These are phyloP conservation scores for Bruguiera sexangula DNA, from an alignment of 345 rosid genomes.

Conservation along the genomic window DNA sequence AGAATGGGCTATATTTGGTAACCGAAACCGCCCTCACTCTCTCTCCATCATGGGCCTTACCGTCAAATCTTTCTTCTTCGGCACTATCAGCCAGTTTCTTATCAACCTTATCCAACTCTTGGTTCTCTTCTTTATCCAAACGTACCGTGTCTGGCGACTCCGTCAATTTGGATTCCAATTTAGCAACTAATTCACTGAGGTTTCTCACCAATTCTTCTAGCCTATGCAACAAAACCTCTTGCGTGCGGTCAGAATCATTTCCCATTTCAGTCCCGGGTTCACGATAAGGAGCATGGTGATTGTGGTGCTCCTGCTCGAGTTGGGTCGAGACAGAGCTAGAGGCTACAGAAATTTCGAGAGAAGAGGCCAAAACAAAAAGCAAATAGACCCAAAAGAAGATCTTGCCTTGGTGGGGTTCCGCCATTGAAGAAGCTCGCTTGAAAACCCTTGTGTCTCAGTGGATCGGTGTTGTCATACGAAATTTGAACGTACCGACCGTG, in stretches of 20 bases:
- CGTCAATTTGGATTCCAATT: slow-evolving; percentile 50
- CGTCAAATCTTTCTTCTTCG: slow-evolving; percentile 22
- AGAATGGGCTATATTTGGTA: slow-evolving; percentile 66
- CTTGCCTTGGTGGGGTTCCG: slow-evolving; percentile 53
- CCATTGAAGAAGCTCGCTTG: slow-evolving; percentile 37
- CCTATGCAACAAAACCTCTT: slow-evolving; percentile 45
- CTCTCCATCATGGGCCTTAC: slow-evolving; percentile 31
- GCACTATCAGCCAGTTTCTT: slow-evolving; percentile 12
- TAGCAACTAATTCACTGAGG: slow-evolving; percentile 63
- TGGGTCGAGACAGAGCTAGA: slow-evolving; percentile 35
- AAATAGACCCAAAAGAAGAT: slow-evolving; percentile 33
- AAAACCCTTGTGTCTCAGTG: slow-evolving; percentile 19
- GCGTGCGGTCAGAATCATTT: slow-evolving; percentile 21
- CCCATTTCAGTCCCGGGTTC: slow-evolving; percentile 21
- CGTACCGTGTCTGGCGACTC: slow-evolving; percentile 25
- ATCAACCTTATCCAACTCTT: slow-evolving; percentile 21
- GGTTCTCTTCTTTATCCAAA: slow-evolving; percentile 6
- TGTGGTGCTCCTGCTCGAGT: slow-evolving; percentile 20
- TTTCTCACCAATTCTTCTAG: slow-evolving; percentile 74
- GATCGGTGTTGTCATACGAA: slow-evolving; percentile 23
- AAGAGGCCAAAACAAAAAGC: slow-evolving; percentile 39
- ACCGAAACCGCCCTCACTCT: slow-evolving; percentile 46
- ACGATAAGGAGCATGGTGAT: slow-evolving; percentile 15
- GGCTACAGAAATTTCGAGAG: slow-evolving; percentile 18
- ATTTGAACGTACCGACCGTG: not conserved